Evolutionary conservation across 495 filamentous ascomycete genomes (phyloP).

Genomic region (Penicillium longicatenatum): DNA sequence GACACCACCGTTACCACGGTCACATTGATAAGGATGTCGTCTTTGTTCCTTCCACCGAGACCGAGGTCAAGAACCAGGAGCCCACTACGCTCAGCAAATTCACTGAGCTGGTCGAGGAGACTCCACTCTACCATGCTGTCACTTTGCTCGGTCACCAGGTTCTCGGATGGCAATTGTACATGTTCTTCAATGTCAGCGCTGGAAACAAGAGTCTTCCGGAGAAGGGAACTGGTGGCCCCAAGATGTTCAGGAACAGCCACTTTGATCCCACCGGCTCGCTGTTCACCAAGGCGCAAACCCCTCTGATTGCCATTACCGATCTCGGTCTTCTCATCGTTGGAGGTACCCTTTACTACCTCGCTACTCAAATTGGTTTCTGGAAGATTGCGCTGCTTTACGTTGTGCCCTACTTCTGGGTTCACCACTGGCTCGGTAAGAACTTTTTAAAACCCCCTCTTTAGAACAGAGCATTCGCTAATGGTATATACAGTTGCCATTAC

Average conservation of each 20-base stretch:
- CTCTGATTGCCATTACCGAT: slow-evolving; percentile 61
- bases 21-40: slow-evolving; percentile 62
- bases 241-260: slow-evolving; percentile 56
- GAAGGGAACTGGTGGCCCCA: slow-evolving; percentile 38
- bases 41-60: slow-evolving; percentile 55
- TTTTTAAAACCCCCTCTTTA: neutral
- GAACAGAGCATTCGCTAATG: neutral
- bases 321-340: slow-evolving; percentile 53
- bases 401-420: slow-evolving; percentile 61
- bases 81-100: slow-evolving; percentile 38
- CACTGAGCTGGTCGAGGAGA: slow-evolving; percentile 55
- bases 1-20: slow-evolving; percentile 68
- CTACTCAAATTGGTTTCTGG: slow-evolving; percentile 49
- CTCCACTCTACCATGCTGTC: slow-evolving; percentile 53
- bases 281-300: slow-evolving; percentile 59
- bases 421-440: slow-evolving; percentile 59
- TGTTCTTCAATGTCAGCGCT: slow-evolving; percentile 57
- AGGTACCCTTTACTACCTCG: slow-evolving; percentile 44
- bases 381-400: slow-evolving; percentile 54
- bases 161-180: slow-evolving; percentile 58
- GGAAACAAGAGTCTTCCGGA: slow-evolving; percentile 44
- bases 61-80: slow-evolving; percentile 39
- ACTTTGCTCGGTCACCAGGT: slow-evolving; percentile 54
- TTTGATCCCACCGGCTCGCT: slow-evolving; percentile 61
- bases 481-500: slow-evolving; percentile 70